Evolutionary conservation across 2,329 filamentous ascomycete species (phyloP).

Genomic region (Knufia petricola): DNA sequence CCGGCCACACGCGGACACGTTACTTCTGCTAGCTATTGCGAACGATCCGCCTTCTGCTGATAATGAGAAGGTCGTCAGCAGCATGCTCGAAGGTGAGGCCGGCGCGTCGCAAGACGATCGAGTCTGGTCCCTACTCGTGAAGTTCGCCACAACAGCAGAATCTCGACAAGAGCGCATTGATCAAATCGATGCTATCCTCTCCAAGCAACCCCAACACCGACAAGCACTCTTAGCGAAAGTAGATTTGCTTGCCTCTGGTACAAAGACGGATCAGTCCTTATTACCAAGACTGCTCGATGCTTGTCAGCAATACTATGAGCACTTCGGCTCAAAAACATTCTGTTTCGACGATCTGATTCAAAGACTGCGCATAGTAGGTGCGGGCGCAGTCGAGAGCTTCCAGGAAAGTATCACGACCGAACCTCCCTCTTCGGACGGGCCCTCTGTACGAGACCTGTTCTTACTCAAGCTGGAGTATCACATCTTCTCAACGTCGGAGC

Average conservation of each 20-base stretch:
- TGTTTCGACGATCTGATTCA: conserved; percentile 36
- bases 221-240: conserved; percentile 34
- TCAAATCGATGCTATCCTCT: conserved; percentile 27
- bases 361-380: conserved; percentile 18
- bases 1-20: conserved; percentile 32
- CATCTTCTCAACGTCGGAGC: conserved; percentile 3
- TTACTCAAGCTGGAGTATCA: conserved; percentile 16
- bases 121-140: conserved; percentile 36
- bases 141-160: conserved; percentile 20
- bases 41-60: conserved; percentile 29
- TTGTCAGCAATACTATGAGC: conserved; percentile 34
- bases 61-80: conserved; percentile 25
- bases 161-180: background rate
- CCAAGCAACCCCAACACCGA: conserved; percentile 30
- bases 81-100: conserved; percentile 26
- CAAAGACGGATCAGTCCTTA: conserved; percentile 23
- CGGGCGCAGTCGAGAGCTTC: conserved; percentile 19
- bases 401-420: background rate
- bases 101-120: conserved; percentile 37
- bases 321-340: conserved; percentile 34
- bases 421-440: background rate
- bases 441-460: conserved; percentile 10
- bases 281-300: conserved; percentile 28
- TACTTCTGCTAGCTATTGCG: conserved; percentile 30
- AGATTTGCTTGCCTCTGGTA: conserved; percentile 25